phyloP scores from a whole-genome alignment of 2,329 filamentous ascomycete species.

The Sordariomycetes sp. region DNA sequence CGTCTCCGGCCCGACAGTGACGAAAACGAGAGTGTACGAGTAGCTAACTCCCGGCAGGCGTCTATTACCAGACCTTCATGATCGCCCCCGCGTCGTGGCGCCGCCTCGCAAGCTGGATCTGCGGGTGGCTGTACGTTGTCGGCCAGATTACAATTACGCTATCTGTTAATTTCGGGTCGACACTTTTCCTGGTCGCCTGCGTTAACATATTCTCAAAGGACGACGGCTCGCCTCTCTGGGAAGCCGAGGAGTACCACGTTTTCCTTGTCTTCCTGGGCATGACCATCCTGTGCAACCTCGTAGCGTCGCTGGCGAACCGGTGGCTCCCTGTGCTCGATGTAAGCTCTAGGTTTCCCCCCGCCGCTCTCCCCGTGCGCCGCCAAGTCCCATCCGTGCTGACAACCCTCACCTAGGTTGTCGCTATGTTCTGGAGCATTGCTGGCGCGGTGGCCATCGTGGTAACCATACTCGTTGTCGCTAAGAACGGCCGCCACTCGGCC shows the following conservation, averaged over 20 bases:
- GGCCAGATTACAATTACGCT: conserved; percentile 74
- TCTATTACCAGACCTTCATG: conserved; percentile 72
- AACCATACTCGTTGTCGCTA: conserved; percentile 50
- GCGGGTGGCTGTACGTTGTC: conserved; percentile 64
- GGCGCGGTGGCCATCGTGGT: conserved; percentile 54
- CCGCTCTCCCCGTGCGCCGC: not conserved
- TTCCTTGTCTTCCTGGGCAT: conserved; percentile 60
- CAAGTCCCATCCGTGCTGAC: not conserved
- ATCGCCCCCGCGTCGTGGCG: conserved; percentile 48
- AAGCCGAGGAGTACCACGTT: conserved; percentile 46
- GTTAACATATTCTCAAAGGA: conserved; percentile 39
- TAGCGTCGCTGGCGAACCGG: conserved; percentile 54
- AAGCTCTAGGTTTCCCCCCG: conserved; percentile 18
- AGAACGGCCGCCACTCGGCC: conserved; percentile 50
- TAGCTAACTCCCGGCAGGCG: conserved; percentile 21
- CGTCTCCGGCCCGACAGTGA: no score
- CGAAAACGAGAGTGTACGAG: not conserved
- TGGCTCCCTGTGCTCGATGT: conserved; percentile 59
- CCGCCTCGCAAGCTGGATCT: conserved; percentile 54
- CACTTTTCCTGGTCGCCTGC: conserved; percentile 44
- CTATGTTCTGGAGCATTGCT: conserved; percentile 63
- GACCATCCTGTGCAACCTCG: conserved; percentile 48
- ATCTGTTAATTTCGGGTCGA: conserved; percentile 69
- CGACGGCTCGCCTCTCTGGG: conserved; percentile 27
- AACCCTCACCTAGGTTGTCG: conserved; percentile 39